Evolutionary conservation across 352 stramenopile species (phyloP), one percentile per base, ranked within the genome.

Genomic region (Lagenidium sp.): DNA sequence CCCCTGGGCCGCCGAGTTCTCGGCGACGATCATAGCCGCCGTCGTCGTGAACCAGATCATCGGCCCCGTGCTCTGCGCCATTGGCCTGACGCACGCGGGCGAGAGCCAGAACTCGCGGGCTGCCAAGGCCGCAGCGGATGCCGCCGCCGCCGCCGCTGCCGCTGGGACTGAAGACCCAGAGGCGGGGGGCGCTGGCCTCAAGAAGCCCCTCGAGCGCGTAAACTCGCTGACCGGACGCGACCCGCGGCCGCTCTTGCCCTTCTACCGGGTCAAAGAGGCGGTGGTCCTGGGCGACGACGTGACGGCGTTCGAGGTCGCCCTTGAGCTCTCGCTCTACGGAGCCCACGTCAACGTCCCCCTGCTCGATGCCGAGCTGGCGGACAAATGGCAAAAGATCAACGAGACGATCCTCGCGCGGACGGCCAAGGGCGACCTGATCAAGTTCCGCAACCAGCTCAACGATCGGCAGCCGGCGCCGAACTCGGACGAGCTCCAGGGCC

Each of bases 41-140:
- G 62, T 86, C 28, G 71, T 86, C 34, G 59, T 86, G 22, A 84
- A 83, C 52, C 74, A 86, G 44, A 81, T 86, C 36, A 65, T 86
- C 26, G 74, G 70, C 1, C 74, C 74, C 2, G 72, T 84, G 32
- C 34, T 84, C 0, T 86, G 74, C 50, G 48, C 74, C 2, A 58
- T 84, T 6, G 74, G 74, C 0, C 43, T 86, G 5, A 63, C 50
- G 47, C 62, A 52, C 15, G 66, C 74, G 1, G 74, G 74, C 3
- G 74, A 86, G 15, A 32, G 28, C 28, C 28, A 32, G 15, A 15
- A 8, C 8, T 13, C 8, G 8, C 28, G 28, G 8, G 28, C 28
- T 8, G 28, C 28, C 8, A 15, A 8, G 28, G 28, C 28, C 8
- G 28, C 28, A 13, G 28, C 28, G 8, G 28, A 8, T 15, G 15